A percentile compares a stretch with the other conserved stretches of the same genome.
Conservation (phyloP, 148 eudicot species). For the Chenopodium formosanum region DNA sequence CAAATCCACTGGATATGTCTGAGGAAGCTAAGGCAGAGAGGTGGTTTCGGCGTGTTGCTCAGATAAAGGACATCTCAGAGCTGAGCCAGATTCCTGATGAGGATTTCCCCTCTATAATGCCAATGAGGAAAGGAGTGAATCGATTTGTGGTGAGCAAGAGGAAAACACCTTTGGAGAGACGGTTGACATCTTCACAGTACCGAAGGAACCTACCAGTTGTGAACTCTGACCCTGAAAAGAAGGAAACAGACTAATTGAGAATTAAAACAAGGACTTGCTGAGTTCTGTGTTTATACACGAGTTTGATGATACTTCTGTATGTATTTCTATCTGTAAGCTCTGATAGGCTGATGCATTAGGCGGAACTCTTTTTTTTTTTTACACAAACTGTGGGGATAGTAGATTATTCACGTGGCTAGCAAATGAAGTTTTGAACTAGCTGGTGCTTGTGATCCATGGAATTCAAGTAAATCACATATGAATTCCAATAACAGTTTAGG, state of each 20-base stretch:
- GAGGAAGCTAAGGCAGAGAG: slow-evolving; percentile 97
- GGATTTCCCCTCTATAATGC: slow-evolving; percentile 96
- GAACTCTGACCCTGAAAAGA: slow-evolving; percentile 46
- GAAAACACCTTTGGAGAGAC: slow-evolving; percentile 89
- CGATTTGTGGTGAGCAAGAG: slow-evolving; percentile 97
- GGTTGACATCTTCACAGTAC: slow-evolving; percentile 77
- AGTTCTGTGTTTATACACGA: neutral
- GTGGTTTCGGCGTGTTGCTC: slow-evolving; percentile 89
- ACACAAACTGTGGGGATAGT: neutral
- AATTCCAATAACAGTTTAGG: neutral
- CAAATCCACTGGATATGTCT: slow-evolving; percentile 91
- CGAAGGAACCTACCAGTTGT: slow-evolving; percentile 61
- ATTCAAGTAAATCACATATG: neutral
- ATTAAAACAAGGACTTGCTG: neutral
- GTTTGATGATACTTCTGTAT: neutral
- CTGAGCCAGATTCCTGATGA: slow-evolving; percentile 93
- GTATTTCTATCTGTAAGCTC: neutral
- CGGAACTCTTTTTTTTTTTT: neutral
- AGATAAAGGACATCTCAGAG: slow-evolving; percentile 92
- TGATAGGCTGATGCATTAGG: neutral
- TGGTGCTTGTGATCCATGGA: neutral
- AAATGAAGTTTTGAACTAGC: neutral
- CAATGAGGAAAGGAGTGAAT: slow-evolving; percentile 96
- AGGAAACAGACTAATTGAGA: slow-evolving; percentile 42
- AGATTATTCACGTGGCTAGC: neutral